A percentile compares a stretch with the other conserved stretches of the same genome.
Evolutionary conservation across 108 stramenopile genomes (phyloP).

Genomic region (Pseudonitzschia pungens): DNA sequence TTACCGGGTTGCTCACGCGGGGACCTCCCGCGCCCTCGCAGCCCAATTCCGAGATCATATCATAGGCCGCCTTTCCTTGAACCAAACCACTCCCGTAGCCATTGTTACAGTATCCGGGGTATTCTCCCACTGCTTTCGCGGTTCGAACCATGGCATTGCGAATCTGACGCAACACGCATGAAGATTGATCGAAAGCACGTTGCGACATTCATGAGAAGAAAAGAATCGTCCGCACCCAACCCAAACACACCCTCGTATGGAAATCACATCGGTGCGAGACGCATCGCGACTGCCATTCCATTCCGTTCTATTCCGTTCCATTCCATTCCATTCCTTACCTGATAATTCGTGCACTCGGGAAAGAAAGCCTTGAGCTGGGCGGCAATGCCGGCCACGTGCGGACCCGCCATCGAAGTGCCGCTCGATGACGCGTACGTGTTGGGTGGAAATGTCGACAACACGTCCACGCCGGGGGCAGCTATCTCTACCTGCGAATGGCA

Average conservation of each 20-base stretch:
- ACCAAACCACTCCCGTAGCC: constrained; percentile 3
- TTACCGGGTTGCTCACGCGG: not conserved
- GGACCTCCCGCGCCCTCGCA: constrained; percentile 1
- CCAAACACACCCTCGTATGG: too few relatives aligned
- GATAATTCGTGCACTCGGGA: constrained; percentile 45
- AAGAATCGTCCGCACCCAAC: too few relatives aligned
- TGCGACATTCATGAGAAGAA: too few relatives aligned
- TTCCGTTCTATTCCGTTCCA: too few relatives aligned
- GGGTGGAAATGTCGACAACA: constrained; percentile 25
- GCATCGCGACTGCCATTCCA: too few relatives aligned
- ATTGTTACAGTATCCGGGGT: constrained; percentile 1
- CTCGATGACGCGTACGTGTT: constrained; percentile 6
- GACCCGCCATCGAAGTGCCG: constrained; percentile 64
- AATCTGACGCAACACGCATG: too few relatives aligned
- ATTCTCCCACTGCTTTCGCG: not conserved
- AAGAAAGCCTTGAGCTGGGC: constrained; percentile 52
- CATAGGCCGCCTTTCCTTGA: constrained; percentile 5
- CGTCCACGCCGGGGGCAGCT: constrained; percentile 49
- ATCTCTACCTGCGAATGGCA: constrained; percentile 52
- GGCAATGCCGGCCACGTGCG: constrained; percentile 73
- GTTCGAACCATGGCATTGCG: not conserved
- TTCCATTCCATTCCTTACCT: constrained; percentile 52
- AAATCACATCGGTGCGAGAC: too few relatives aligned
- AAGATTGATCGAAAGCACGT: too few relatives aligned
- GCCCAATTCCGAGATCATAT: not conserved